Conservation (phyloP, 257 asterid genomes). For the Solanum gandarillasii region DNA sequence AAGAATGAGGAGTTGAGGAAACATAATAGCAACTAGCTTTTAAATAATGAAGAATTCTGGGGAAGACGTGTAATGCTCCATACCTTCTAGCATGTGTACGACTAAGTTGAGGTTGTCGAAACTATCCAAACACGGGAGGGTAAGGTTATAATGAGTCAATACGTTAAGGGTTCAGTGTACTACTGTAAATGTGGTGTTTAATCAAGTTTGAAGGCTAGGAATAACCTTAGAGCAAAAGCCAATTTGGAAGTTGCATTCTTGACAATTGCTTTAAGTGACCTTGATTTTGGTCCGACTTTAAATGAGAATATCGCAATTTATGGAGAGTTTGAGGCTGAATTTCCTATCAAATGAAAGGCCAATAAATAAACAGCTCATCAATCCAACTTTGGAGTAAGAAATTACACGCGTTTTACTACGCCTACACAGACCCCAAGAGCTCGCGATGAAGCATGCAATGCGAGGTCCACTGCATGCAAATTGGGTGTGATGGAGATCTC, state of each 20-base stretch:
- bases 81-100: background rate
- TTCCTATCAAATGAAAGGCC: background rate
- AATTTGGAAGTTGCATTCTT: background rate
- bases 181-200: background rate
- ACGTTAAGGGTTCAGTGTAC: background rate
- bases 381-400: background rate
- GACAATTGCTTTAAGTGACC: background rate
- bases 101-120: background rate
- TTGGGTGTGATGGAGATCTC: background rate
- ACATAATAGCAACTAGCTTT: background rate
- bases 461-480: background rate
- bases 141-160: background rate
- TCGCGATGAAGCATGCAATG: background rate
- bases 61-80: background rate
- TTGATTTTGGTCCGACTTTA: background rate
- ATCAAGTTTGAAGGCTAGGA: background rate
- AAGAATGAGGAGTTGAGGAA: background rate
- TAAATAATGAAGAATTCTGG: background rate
- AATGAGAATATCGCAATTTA: background rate
- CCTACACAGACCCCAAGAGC: background rate
- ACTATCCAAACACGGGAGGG: background rate
- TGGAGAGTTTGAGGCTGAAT: background rate
- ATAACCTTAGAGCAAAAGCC: background rate
- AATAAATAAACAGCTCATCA: background rate
- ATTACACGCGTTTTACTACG: background rate